Evolutionary conservation across 1,139 yeast species (phyloP), one percentile per base, ranked within the genome.

Genomic region (Protomyces arabidopsidicola): DNA sequence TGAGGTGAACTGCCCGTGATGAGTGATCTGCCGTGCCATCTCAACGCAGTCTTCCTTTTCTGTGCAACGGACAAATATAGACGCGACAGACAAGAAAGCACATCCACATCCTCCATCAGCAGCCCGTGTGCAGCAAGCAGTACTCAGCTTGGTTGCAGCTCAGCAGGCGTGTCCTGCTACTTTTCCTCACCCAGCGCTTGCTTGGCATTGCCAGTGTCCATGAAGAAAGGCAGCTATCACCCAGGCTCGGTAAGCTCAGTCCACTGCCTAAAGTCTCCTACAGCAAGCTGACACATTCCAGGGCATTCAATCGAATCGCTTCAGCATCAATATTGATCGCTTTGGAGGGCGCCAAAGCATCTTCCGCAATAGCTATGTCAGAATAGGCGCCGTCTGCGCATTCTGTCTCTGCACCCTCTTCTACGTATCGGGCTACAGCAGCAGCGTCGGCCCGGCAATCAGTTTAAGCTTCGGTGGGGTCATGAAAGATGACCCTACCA

Each of bases 251-350:
- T 57, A 38, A 12, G 42, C 16, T 16, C 10, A 38, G 5, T 36
- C 42, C 6, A 27, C 31, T 27, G n/a, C 8, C 42, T n/a, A 5
- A 9, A n/a, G 4, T 36, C 42, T 36, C 18, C 42, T 14, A 14
- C 16, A n/a, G 16, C 42, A 14, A 36, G 16, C 16, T 36, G 42
- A n/a, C 42, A 9, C 9, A 27, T 8, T 2, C 31, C 27, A 58
- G 62, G 62, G 62, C 45, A 35, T 58, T 20, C 53, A 58, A 31
- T 34, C 51, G 3, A 54, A 52, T 16, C 53, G 56, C 45, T 58
- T 52, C 36, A 51, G 45, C 5, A 58, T 58, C 31, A 50, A 54
- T 22, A 58, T 55, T 35, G 52, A 38, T 22, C 38, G 42, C 6
- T 58, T 52, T 52, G 24, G 56, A 34, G 53, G 42, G 14, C 56